Conservation (phyloP, 768 basidiomycete species). For the Epithele typhae region DNA sequence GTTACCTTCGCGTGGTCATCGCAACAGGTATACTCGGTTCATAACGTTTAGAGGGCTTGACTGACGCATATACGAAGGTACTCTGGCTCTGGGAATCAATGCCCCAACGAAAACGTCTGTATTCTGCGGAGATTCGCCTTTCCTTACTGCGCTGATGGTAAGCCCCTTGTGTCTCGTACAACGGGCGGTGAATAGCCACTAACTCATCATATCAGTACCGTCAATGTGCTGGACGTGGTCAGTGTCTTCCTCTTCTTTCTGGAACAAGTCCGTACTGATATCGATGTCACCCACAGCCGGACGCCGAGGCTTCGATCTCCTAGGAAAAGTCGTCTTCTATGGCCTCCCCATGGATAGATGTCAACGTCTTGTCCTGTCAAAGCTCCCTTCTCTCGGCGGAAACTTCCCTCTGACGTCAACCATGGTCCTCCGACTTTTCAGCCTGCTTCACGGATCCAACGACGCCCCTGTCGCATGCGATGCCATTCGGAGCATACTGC, state of each 20-base stretch:
- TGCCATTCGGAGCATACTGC: conserved; percentile 48
- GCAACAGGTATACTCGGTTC: conserved; percentile 44
- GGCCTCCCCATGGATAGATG: conserved; percentile 61
- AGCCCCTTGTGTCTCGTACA: too few species aligned
- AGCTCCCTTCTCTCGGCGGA: conserved; percentile 55
- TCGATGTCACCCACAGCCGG: conserved; percentile 37
- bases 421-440: conserved; percentile 59
- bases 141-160: conserved; percentile 56
- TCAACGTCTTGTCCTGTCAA: conserved; percentile 60
- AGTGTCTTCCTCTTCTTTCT: neutral
- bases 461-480: conserved; percentile 43
- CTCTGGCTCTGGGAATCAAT: conserved; percentile 72
- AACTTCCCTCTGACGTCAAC: conserved; percentile 68
- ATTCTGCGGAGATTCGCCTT: conserved; percentile 61
- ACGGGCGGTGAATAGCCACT: neutral
- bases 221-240: conserved; percentile 61
- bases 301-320: conserved; percentile 63
- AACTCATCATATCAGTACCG: conserved; percentile 45
- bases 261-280: neutral
- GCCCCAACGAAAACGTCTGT: conserved; percentile 64
- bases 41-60: neutral
- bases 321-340: conserved; percentile 72
- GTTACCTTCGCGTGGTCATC: conserved; percentile 61
- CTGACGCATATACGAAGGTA: conserved; percentile 34
- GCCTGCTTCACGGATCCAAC: conserved; percentile 58